Conservation (phyloP, 1,139 yeast species). For the Debaryomycetaceae sp. region DNA sequence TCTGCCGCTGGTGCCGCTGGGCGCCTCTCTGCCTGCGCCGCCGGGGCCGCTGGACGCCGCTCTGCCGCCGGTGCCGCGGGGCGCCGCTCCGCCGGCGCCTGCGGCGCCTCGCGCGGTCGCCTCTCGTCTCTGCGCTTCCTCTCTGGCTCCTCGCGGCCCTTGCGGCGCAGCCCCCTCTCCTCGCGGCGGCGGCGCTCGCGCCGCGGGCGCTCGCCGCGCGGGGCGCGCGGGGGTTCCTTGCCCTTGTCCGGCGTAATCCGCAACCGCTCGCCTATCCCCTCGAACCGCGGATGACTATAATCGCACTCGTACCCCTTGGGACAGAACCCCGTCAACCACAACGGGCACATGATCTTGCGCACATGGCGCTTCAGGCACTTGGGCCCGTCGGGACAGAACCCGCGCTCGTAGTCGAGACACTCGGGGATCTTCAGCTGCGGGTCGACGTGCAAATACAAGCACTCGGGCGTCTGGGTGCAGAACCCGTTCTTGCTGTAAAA, state of each 20-base stretch:
- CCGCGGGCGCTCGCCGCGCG: no score
- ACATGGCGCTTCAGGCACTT: conserved; percentile 80
- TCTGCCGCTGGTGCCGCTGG: no score
- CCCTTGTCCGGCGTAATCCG: conserved; percentile 46
- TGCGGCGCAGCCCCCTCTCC: conserved; percentile 2
- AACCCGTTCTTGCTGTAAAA: conserved; percentile 84
- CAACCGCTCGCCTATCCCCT: conserved; percentile 42
- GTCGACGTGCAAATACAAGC: conserved; percentile 87
- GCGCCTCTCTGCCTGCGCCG: no score
- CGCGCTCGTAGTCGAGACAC: conserved; percentile 78
- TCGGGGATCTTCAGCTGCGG: conserved; percentile 85
- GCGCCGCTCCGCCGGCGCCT: no score
- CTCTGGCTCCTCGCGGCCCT: conserved; percentile 7
- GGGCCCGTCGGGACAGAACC: conserved; percentile 94
- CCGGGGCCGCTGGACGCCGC: no score
- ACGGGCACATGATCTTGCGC: conserved; percentile 73
- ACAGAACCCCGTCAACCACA: conserved; percentile 87
- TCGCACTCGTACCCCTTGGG: conserved; percentile 69
- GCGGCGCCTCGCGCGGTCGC: neutral
- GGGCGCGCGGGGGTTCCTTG: no score
- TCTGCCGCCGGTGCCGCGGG: no score
- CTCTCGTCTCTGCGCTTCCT: conserved; percentile 7
- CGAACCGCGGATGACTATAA: conserved; percentile 55
- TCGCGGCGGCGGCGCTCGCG: no score
- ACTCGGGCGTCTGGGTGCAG: conserved; percentile 93